Conservation (phyloP, 78 protist species). For the Dictyostelium brefeldianum region DNA sequence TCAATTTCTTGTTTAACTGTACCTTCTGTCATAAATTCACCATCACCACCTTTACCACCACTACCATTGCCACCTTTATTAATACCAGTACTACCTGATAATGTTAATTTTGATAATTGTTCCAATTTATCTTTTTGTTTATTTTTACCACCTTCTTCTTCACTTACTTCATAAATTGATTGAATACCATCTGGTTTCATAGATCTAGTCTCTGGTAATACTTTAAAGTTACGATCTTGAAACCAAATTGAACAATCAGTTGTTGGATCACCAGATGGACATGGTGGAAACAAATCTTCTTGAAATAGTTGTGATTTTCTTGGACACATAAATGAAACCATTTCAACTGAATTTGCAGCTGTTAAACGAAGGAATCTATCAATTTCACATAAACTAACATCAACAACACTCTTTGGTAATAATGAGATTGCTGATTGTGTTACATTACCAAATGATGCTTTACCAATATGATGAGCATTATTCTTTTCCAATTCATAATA, state of each 20-base stretch:
- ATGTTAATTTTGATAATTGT: conserved; percentile 3
- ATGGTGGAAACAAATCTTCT: conserved; percentile 94
- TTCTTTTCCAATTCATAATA: conserved; percentile 92
- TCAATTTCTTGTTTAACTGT: conserved; percentile 66
- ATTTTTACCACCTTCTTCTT: conserved; percentile 80
- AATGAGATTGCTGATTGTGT: conserved; percentile 90
- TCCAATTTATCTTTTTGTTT: conserved; percentile 76
- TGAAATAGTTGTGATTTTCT: conserved; percentile 94
- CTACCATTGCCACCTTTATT: conserved; percentile 1
- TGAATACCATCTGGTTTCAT: conserved; percentile 65
- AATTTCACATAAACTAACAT: conserved; percentile 88
- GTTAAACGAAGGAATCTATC: conserved; percentile 89
- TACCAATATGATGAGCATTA: conserved; percentile 77
- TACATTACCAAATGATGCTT: conserved; percentile 85
- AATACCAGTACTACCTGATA: neutral
- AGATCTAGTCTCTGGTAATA: conserved; percentile 40
- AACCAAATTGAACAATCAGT: conserved; percentile 58
- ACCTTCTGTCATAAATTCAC: conserved; percentile 28
- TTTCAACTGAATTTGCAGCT: conserved; percentile 78
- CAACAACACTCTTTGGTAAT: conserved; percentile 91
- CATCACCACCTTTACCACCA: neutral
- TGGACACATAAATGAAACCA: conserved; percentile 92
- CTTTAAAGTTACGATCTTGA: neutral
- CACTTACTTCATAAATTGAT: conserved; percentile 73
- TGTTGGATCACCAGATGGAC: conserved; percentile 80